A percentile compares a stretch with the other conserved stretches of the same genome.
phyloP scores from a whole-genome alignment of 805 yeast species.

The Candida chilensis region DNA sequence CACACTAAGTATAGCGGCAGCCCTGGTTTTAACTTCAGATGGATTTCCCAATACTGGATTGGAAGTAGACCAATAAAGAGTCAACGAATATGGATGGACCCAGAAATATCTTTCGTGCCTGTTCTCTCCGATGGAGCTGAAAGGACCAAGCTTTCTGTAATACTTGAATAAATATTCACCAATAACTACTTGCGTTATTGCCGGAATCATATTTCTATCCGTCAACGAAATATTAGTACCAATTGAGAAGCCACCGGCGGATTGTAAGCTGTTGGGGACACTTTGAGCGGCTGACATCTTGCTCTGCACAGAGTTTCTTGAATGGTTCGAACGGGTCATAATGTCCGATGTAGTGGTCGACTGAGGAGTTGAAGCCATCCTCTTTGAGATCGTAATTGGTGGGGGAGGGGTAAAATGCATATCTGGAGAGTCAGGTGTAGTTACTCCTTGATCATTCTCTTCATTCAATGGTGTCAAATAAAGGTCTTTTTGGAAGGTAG shows the following conservation, averaged over 20 bases:
- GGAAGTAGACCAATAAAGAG: constrained; percentile 80
- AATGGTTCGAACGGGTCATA: neutral
- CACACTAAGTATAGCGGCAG: constrained; percentile 72
- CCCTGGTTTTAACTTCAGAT: constrained; percentile 56
- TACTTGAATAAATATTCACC: constrained; percentile 89
- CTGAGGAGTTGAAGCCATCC: neutral
- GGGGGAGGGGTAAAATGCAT: constrained; percentile 1
- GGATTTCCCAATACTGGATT: constrained; percentile 74
- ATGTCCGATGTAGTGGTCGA: too few species aligned
- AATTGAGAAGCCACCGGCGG: constrained; percentile 19
- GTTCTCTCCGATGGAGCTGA: constrained; percentile 64
- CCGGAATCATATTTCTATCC: constrained; percentile 69
- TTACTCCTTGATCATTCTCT: too few species aligned
- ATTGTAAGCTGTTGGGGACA: neutral
- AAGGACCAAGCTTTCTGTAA: constrained; percentile 67
- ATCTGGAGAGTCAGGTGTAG: too few species aligned
- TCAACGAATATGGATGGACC: constrained; percentile 91
- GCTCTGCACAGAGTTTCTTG: constrained; percentile 1
- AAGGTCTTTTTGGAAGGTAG: too few species aligned
- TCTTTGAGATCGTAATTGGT: neutral
- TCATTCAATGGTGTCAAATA: too few species aligned
- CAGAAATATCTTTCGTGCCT: constrained; percentile 92
- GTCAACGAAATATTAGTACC: constrained; percentile 59
- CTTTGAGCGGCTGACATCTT: neutral
- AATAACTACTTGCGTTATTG: constrained; percentile 85